These are phyloP conservation scores for Chaetomium sp. DNA, from an alignment of 2,329 filamentous ascomycete genomes.

Conservation along the genomic window DNA sequence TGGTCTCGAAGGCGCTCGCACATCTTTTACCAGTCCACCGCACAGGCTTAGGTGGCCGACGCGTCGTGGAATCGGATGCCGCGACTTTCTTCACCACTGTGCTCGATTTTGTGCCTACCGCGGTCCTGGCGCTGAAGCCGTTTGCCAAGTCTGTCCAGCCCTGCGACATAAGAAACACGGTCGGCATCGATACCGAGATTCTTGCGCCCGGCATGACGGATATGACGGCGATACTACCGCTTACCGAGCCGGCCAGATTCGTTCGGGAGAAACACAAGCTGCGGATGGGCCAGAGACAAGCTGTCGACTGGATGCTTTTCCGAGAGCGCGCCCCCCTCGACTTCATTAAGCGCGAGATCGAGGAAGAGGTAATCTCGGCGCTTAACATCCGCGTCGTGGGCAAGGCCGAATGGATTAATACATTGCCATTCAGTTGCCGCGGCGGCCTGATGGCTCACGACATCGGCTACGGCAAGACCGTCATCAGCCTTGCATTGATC, in stretches of 20 bases:
- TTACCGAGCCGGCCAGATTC: too few species aligned
- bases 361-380: constrained; percentile 31
- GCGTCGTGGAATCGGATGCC: not conserved
- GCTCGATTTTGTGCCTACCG: constrained; percentile 5
- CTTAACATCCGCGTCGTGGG: constrained; percentile 32
- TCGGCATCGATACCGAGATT: constrained; percentile 1
- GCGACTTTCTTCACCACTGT: constrained; percentile 3
- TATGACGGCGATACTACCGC: too few species aligned
- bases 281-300: constrained; percentile 23
- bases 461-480: constrained; percentile 41
- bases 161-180: not conserved
- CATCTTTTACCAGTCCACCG: constrained; percentile 14
- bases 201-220: too few species aligned
- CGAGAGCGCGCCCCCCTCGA: constrained; percentile 20
- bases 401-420: constrained; percentile 23
- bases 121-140: not conserved
- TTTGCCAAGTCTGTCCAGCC: constrained; percentile 4
- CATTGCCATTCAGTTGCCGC: constrained; percentile 21
- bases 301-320: constrained; percentile 29
- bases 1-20: constrained; percentile 15
- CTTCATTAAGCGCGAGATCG: constrained; percentile 34
- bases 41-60: constrained; percentile 3
- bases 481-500: constrained; percentile 35
- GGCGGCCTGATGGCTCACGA: constrained; percentile 40
- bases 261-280: not conserved